Percentiles rank a stretch among this genome's conserved stretches.
These are phyloP conservation scores for Taphrina populina DNA, from an alignment of 1,139 yeast species.

Conservation along the genomic window DNA sequence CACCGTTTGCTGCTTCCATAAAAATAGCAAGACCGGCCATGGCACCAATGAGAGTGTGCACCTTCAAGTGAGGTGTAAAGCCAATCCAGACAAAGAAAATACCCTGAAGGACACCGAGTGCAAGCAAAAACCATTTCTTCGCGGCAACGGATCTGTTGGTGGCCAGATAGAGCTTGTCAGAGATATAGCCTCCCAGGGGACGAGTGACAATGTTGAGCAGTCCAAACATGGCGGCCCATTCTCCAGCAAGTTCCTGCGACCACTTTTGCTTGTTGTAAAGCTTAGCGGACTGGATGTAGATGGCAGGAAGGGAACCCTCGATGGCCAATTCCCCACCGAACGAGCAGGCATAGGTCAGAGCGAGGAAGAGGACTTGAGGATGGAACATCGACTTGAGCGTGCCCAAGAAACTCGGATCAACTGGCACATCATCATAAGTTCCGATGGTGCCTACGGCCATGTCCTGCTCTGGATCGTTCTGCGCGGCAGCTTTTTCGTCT, in stretches of 20 bases:
- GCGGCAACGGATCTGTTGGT: constrained; percentile 41
- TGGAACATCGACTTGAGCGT: constrained; percentile 41
- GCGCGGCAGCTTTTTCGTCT: constrained; percentile 37
- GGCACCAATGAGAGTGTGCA: constrained; percentile 43
- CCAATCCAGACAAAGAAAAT: constrained; percentile 46
- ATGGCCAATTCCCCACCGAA: constrained; percentile 47
- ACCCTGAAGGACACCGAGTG: constrained; percentile 45
- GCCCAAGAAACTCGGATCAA: constrained; percentile 41
- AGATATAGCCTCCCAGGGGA: constrained; percentile 45
- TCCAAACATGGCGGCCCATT: constrained; percentile 48
- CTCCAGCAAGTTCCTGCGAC: constrained; percentile 43
- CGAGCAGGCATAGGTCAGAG: constrained; percentile 44
- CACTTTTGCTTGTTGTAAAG: constrained; percentile 39
- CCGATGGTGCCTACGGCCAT: constrained; percentile 10
- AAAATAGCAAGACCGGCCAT: constrained; percentile 44
- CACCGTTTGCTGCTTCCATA: constrained; percentile 48
- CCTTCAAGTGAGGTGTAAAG: constrained; percentile 39
- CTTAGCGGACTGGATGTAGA: constrained; percentile 41
- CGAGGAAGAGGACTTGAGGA: constrained; percentile 44
- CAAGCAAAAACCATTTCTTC: constrained; percentile 45
- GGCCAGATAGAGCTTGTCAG: constrained; percentile 42
- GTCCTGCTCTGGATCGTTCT: constrained; percentile 14
- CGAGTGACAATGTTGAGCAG: constrained; percentile 45
- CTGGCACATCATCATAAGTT: constrained; percentile 40
- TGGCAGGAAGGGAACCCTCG: constrained; percentile 44